Evolutionary conservation across 2,329 filamentous ascomycete genomes (phyloP), one percentile per base, ranked within the genome.

Genomic region (Aspergillus cejpii): DNA sequence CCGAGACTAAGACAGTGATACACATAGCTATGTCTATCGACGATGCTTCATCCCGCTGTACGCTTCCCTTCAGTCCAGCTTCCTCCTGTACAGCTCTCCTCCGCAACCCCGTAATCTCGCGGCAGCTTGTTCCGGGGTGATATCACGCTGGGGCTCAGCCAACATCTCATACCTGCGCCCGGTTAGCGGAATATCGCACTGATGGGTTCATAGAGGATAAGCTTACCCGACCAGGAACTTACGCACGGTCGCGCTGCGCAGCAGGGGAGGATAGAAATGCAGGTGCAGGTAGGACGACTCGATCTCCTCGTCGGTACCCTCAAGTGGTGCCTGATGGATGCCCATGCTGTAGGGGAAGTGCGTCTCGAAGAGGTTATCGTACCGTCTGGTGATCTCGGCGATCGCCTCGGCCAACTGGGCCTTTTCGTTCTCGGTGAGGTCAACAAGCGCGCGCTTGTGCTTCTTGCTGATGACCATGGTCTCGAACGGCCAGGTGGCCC

Each of bases 281-380:
- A 98, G 84, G 67, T 98, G 92, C 63, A 98, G 82, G 68, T 94
- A 91, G 55, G 87, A 88, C 49, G 82, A 82, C 57, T 95, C 85
- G 43, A 91, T 79, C 66, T 97, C 91, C 50, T 94, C 87, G 1
- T 80, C 76, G 0, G 80, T 84, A 17, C 87, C 89, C 20, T 85
- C 80, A 5, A 98, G 76, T 2, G 92, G 92, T 14, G 92, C 91
- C 72, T 98, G 92, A 65, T 98, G 92, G 45, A 98, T 82, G 33
- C 92, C 92, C 65, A 95, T 97, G 67, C 86, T 95, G 69, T 98
- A 98, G 0, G 92, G 92, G 61, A 98, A 98, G 59, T 81, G 88
- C 27, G 90, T 96, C 73, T 97, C 87, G 56, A 98, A 98, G 33
- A 98, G 71, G 64, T 98, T 98, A 66, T 98, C 92, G 63, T 97